Base-by-base conservation (phyloP, 2,329 filamentous ascomycete species). In the Nannizziopsis barbatae region DNA sequence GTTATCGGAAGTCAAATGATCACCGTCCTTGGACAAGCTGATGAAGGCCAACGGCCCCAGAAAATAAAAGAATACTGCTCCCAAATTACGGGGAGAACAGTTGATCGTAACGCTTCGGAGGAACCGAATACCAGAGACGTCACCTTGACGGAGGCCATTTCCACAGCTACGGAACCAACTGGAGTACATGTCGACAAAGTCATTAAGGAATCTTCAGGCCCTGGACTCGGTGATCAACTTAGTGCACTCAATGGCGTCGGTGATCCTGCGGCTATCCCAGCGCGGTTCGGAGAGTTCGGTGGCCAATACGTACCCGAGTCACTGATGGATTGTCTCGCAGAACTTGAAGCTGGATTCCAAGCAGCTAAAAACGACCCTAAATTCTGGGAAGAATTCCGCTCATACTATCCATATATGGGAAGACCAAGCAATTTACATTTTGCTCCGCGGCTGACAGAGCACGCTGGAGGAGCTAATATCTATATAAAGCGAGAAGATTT, bases 401-500 rank as follows among this genome's bases (percentile, higher is more conserved):
- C 86, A 5, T 92, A 95, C 73, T 98, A 96, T 68, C 84, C 87
- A 35, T 98, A 92, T 74, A 98, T 98, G 84, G 88, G 89, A 49
- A 82, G 92, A 40, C 90, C 92, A 1, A 92, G 90, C 45, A 88
- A 90, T 57, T 74, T 98, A 46, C 92, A 98, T 69, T 71, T 89
- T 46, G 92, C 92, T 1, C 81, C 92, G 57, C 81, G 89, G 46
- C 72, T 98, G 56, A 96, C 90, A 0, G 83, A 93, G 62, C 73
- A 90, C 60, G 88, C 86, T 42, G 87, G 88, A 18, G 92, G 92
- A 52, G 90, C 92, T 42, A 94, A 88, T 62, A 94, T 98, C 71
- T 98, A 90, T 83, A 72, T 98, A 57, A 98, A 98, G 77, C 81
- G 92, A 59, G 92, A 98, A 70, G 92, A 98, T 65, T 74, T 96